Base-by-base conservation (phyloP, 805 yeast species). In the Metschnikowia corniflorae region DNA sequence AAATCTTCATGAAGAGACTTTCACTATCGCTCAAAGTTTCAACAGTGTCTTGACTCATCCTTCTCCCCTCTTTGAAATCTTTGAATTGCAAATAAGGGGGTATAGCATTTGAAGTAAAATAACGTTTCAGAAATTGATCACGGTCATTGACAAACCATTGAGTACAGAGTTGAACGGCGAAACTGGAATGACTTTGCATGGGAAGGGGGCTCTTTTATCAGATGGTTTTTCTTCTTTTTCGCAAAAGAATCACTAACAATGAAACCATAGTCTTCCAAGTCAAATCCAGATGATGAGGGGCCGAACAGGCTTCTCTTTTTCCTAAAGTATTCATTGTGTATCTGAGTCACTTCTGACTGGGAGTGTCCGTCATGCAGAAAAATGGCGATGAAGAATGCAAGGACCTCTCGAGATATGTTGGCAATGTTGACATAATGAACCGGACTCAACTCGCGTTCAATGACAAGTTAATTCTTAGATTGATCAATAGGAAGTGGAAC, bases 251-350 rank as follows among this genome's bases (percentile, higher is more conserved):
- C 72, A 41, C 68, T 68, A 12, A 67, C 65, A 6, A 68, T 66
- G 47, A 65, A 65, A 16, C 73, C 73, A 43, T 67, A 72, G 31
- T 68, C 71, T 39, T 68, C 70, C 14, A 64, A 61, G 46, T 65
- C 70, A 19, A 66, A 42, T 7, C 67, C 70, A 17, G 31, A 33
- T 4, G 42, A 18, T 16, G 31, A 31, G 6, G 40, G 28, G 22
- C 29, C 38, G 9, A 30, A 25, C 4, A 28, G 26, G 3, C 25
- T 10, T 12, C 33, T 39, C 25, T 26, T 36, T 7, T 22, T 17
- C 12, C 29, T 26, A 9, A 29, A 37, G 16, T 31, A 31, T 5
- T 26, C 26, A 15, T 14, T 25, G 13, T 30, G 17, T 16, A n/a
- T 19, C 15, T 24, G 17, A 4, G 18, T 23, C 6, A 5, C 26